A percentile compares a stretch with the other conserved stretches of the same genome.
Conservation (phyloP, 2,329 filamentous ascomycete genomes). For the Beauveria medogensis region DNA sequence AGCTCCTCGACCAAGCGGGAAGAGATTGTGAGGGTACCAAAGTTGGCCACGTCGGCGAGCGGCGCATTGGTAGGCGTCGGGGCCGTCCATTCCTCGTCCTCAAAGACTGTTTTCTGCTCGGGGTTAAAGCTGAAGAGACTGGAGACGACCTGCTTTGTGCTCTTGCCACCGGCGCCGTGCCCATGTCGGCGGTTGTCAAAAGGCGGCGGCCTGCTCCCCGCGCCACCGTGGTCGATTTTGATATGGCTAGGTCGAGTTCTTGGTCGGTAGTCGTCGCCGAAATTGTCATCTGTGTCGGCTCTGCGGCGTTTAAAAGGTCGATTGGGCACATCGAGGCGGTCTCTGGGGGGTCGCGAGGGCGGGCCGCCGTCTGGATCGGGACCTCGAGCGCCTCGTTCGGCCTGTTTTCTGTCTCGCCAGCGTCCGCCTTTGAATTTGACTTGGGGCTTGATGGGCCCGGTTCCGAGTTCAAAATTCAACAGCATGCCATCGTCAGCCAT, state of each 20-base stretch:
- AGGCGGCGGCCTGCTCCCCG: neutral
- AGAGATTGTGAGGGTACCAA: slow-evolving; percentile 78
- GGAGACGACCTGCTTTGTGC: slow-evolving; percentile 61
- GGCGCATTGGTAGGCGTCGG: slow-evolving; percentile 85
- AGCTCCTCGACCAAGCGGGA: slow-evolving; percentile 74
- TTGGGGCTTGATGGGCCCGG: slow-evolving; percentile 53
- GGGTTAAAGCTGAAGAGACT: slow-evolving; percentile 92
- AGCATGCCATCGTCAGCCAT: slow-evolving; percentile 97
- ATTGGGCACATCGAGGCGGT: slow-evolving; percentile 21
- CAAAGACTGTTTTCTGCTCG: slow-evolving; percentile 54
- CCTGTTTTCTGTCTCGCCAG: slow-evolving; percentile 82
- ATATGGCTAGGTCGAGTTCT: slow-evolving; percentile 4
- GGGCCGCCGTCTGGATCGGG: slow-evolving; percentile 14
- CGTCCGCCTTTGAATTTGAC: slow-evolving; percentile 77
- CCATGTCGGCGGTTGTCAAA: slow-evolving; percentile 12
- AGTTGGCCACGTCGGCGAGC: slow-evolving; percentile 74
- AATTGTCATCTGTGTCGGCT: slow-evolving; percentile 19
- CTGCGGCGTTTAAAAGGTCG: slow-evolving; percentile 40
- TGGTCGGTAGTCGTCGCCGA: neutral
- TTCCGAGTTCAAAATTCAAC: slow-evolving; percentile 78
- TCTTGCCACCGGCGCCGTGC: slow-evolving; percentile 17
- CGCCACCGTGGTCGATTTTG: neutral
- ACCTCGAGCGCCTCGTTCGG: slow-evolving; percentile 32
- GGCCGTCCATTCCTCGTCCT: slow-evolving; percentile 44
- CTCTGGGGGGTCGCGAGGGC: slow-evolving; percentile 15